Percentiles rank a stretch among this genome's conserved stretches.
These are phyloP conservation scores for Phytophthora hibernalis DNA, from an alignment of 352 stramenopile species.

Conservation along the genomic window DNA sequence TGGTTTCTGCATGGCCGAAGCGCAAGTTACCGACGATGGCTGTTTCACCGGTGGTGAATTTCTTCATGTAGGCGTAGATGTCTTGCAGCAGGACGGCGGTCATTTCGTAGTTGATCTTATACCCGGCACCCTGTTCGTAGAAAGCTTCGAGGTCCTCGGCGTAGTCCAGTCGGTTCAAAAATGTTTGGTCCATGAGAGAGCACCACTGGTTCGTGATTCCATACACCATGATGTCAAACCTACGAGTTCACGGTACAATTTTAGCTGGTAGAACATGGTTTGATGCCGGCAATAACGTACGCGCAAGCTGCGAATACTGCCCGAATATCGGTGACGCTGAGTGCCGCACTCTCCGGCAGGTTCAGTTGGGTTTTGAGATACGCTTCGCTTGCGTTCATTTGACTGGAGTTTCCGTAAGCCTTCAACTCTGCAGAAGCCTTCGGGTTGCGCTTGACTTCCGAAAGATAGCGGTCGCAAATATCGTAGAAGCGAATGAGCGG, in stretches of 20 bases:
- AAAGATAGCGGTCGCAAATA: conserved; percentile 59
- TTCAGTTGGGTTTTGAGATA: conserved; percentile 50
- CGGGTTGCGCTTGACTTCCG: conserved; percentile 56
- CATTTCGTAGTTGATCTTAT: conserved; percentile 84
- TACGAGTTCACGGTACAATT: no score
- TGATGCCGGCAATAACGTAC: conserved; percentile 26
- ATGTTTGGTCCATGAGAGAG: conserved; percentile 49
- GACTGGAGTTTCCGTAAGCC: conserved; percentile 41
- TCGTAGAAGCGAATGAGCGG: conserved; percentile 76
- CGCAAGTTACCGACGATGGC: conserved; percentile 51
- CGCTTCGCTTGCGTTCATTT: conserved; percentile 41
- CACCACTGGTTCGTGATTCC: conserved; percentile 64
- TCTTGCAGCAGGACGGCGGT: conserved; percentile 68
- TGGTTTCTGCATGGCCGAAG: conserved; percentile 83
- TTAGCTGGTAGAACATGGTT: conserved; percentile 32
- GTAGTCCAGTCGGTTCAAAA: conserved; percentile 65
- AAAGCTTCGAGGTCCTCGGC: conserved; percentile 73
- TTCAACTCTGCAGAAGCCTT: conserved; percentile 45
- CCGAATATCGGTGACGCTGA: conserved; percentile 34
- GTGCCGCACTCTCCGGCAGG: conserved; percentile 21
- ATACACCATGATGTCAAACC: conserved; percentile 67
- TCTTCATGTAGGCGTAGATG: conserved; percentile 60
- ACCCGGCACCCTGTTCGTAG: conserved; percentile 65
- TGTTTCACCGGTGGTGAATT: conserved; percentile 44
- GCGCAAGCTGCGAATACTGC: conserved; percentile 62